Evolutionary conservation across 2,329 filamentous ascomycete genomes (phyloP).

Genomic region (Orbilia ellipsospora): DNA sequence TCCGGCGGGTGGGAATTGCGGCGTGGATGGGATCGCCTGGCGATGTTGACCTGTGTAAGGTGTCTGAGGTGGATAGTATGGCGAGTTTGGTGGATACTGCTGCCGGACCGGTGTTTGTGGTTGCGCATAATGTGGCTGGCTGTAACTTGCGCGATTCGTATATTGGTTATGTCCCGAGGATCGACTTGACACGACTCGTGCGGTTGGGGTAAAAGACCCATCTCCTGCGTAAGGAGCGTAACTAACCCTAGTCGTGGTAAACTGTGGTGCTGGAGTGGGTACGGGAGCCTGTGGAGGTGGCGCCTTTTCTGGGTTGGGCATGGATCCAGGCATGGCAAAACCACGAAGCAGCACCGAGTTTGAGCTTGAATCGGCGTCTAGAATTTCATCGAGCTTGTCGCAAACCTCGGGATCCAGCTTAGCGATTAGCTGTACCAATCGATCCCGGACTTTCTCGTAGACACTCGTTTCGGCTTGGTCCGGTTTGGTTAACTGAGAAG

Average conservation of each 20-base stretch:
- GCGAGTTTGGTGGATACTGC: conserved; percentile 20
- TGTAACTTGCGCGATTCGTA: conserved; percentile 38
- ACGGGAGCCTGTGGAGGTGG: conserved; percentile 21
- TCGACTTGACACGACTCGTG: conserved; percentile 37
- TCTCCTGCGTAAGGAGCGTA: conserved; percentile 23
- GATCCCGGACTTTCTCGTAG: not conserved
- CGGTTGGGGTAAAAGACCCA: conserved; percentile 25
- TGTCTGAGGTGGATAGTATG: conserved; percentile 23
- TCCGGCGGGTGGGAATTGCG: conserved; percentile 28
- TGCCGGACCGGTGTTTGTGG: conserved; percentile 35
- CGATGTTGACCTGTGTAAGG: conserved; percentile 42
- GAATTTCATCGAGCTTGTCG: conserved; percentile 15
- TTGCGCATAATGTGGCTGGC: conserved; percentile 26
- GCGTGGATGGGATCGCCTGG: conserved; percentile 21
- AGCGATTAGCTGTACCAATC: conserved; percentile 16
- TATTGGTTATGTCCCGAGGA: conserved; percentile 42
- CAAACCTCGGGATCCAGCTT: conserved; percentile 30
- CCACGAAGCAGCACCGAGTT: not conserved
- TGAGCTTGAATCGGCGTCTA: conserved; percentile 6
- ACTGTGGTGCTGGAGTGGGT: conserved; percentile 30
- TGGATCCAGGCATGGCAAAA: conserved; percentile 13
- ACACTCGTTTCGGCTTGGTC: conserved; percentile 24
- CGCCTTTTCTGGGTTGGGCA: conserved; percentile 36
- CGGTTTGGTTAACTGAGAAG: conserved; percentile 10
- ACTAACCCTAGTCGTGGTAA: conserved; percentile 38